Percentiles rank a stretch among this genome's conserved stretches.
Evolutionary conservation across 2,329 filamentous ascomycete species (phyloP).

Genomic region (Pseudomassariella vexata): DNA sequence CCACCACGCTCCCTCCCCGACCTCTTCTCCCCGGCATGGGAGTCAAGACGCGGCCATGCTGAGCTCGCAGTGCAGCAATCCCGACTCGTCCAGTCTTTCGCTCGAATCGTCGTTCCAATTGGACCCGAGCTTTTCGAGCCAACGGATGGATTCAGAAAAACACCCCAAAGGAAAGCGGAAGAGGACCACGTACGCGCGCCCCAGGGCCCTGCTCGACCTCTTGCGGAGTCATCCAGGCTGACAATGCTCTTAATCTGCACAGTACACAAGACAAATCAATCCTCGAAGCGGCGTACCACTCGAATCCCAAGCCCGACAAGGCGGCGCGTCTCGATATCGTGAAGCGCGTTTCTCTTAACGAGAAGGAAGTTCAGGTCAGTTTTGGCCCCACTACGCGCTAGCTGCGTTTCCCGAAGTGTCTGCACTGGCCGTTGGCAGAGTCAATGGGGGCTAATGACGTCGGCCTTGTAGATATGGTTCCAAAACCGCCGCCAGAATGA

Average conservation of each 20-base stretch:
- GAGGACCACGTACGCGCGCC: slow-evolving; percentile 52
- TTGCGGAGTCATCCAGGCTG: slow-evolving; percentile 6
- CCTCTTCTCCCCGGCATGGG: slow-evolving; percentile 6
- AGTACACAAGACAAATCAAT: slow-evolving; percentile 86
- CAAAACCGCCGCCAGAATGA: slow-evolving; percentile 93
- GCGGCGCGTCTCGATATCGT: slow-evolving; percentile 79
- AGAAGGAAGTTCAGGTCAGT: slow-evolving; percentile 93
- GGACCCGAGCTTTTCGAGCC: slow-evolving; percentile 21
- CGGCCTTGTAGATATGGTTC: slow-evolving; percentile 77
- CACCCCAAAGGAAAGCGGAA: slow-evolving; percentile 59
- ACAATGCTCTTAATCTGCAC: slow-evolving; percentile 14
- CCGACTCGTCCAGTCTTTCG: slow-evolving; percentile 23
- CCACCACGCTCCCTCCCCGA: slow-evolving; percentile 6
- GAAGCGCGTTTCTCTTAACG: slow-evolving; percentile 77
- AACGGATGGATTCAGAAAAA: slow-evolving; percentile 25
- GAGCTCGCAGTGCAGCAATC: slow-evolving; percentile 19
- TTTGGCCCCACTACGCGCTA: not conserved
- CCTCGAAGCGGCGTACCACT: slow-evolving; percentile 78
- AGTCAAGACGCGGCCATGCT: slow-evolving; percentile 17
- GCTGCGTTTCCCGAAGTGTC: slow-evolving; percentile 2
- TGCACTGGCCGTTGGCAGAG: no score
- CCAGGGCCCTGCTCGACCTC: slow-evolving; percentile 3
- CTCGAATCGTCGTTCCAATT: slow-evolving; percentile 27
- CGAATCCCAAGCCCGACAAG: slow-evolving; percentile 89
- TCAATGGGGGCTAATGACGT: slow-evolving; percentile 15